These are phyloP conservation scores for Suillus weaverae DNA, from an alignment of 768 basidiomycete genomes.

Conservation along the genomic window DNA sequence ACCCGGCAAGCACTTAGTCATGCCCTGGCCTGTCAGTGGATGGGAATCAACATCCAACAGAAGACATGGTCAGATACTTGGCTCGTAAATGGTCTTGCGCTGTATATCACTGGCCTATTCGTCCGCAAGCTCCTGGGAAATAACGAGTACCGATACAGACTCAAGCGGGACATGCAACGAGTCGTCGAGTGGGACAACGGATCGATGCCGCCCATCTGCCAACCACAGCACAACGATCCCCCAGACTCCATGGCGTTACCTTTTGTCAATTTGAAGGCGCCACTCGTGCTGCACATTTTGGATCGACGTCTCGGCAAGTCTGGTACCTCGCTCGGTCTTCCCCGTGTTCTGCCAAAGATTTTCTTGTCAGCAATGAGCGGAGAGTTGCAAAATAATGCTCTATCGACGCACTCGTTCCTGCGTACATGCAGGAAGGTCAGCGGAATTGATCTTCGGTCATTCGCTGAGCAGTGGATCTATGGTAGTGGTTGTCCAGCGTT, in stretches of 20 bases:
- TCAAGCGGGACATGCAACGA: constrained; percentile 96
- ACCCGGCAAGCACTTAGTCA: constrained; percentile 84
- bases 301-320: constrained; percentile 93
- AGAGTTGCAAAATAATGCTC: constrained; percentile 78
- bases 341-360: constrained; percentile 91
- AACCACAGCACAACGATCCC: constrained; percentile 81
- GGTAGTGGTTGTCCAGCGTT: constrained; percentile 95
- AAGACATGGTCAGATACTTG: constrained; percentile 93
- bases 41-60: constrained; percentile 93
- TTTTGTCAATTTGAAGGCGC: constrained; percentile 93
- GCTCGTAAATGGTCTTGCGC: constrained; percentile 92
- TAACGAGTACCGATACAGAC: constrained; percentile 93
- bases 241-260: constrained; percentile 77
- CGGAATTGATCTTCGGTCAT: constrained; percentile 84
- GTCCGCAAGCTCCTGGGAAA: constrained; percentile 86
- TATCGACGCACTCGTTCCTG: constrained; percentile 90
- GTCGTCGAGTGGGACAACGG: constrained; percentile 88
- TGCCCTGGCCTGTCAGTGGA: constrained; percentile 93
- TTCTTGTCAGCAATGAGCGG: constrained; percentile 93
- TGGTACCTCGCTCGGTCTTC: constrained; percentile 91
- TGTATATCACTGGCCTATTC: constrained; percentile 89
- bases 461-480: constrained; percentile 99
- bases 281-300: constrained; percentile 94
- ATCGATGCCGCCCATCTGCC: constrained; percentile 88
- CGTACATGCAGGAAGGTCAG: constrained; percentile 91